Evolutionary conservation across 805 yeast genomes (phyloP), one percentile per base, ranked within the genome.

Genomic region (Naumovozyma castellii): DNA sequence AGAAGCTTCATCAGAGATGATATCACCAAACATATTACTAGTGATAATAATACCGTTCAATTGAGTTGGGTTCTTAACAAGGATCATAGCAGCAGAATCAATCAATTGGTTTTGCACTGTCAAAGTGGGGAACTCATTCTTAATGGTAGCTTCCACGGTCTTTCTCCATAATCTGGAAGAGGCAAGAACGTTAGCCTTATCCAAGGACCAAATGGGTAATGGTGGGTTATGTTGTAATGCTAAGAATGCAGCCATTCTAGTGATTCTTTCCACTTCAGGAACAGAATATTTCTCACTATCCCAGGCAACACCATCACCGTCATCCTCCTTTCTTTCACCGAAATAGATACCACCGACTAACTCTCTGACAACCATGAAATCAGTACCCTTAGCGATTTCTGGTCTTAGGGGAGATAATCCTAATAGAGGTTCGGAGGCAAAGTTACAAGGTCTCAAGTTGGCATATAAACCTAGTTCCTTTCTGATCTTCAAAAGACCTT

Each of bases 1-100:
- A 15, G 94, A 83, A 22, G 97, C 97, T 70, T 92, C 98, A 64
- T 92, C 98, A 41, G 95, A 84, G 55, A 92, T 85, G 63, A 92
- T 92, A 64, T 92, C 98, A 58, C 98, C 98, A 63, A 92, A 92
- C 95, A 92, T 90, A 69, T 92, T 92, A 54, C 83, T 80, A 34
- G 97, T 90, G 59, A 92, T 77, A 37, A 92, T 78, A 38, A 92
- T 74, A 66, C 98, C 98, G 61, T 92, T 92, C 59, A 92, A 75
- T 51, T 79, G 79, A 33, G 88, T 82, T 54, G 98, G 98, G 46
- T 75, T 78, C 67, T 92, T 87, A 53, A 92, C 84, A 53, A 92
- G 69, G 58, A 90, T 90, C 98, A 92, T 92, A 37, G 98, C 97
- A 39, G 98, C 98, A 12, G 97, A 88, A 66, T 92, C 98, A 55